These are phyloP conservation scores for Phytophthora vignae DNA, from an alignment of 352 stramenopile species.

Conservation along the genomic window DNA sequence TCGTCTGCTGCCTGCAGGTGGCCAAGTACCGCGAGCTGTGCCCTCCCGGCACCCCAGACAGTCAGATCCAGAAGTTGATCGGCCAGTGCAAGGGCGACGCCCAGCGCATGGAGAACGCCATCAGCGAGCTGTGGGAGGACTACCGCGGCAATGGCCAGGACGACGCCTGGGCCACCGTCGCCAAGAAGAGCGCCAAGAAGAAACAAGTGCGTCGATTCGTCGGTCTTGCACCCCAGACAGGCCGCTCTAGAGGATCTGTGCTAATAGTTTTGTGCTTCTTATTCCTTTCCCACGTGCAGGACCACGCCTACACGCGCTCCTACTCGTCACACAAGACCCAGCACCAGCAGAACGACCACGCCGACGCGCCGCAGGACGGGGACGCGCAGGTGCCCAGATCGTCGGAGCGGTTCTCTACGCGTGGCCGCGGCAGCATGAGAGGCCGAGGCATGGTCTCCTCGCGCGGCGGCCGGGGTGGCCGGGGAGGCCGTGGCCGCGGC, in stretches of 20 bases:
- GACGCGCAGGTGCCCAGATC: slow-evolving; percentile 34
- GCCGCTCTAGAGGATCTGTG: not conserved
- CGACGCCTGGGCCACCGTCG: slow-evolving; percentile 81
- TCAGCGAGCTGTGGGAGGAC: slow-evolving; percentile 89
- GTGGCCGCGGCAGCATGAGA: slow-evolving; percentile 55
- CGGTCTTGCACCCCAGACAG: too few species aligned
- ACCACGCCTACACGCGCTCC: slow-evolving; percentile 27
- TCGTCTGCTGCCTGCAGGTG: slow-evolving; percentile 40
- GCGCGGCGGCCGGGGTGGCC: slow-evolving; percentile 61
- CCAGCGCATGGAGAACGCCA: slow-evolving; percentile 71
- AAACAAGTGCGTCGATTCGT: slow-evolving; percentile 35
- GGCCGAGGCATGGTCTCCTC: slow-evolving; percentile 54
- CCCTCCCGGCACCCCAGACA: slow-evolving; percentile 81
- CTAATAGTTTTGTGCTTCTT: not conserved
- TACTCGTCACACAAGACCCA: slow-evolving; percentile 55
- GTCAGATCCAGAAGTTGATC: slow-evolving; percentile 74
- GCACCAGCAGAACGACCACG: slow-evolving; percentile 35
- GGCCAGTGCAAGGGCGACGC: slow-evolving; percentile 79
- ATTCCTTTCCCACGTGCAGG: slow-evolving; percentile 16
- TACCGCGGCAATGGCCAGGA: slow-evolving; percentile 67
- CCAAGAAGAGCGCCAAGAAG: slow-evolving; percentile 87
- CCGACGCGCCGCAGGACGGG: slow-evolving; percentile 34
- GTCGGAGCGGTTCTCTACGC: slow-evolving; percentile 43
- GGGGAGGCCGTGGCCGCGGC: slow-evolving; percentile 50
- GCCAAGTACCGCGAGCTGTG: slow-evolving; percentile 84